phyloP scores from a whole-genome alignment of 768 basidiomycete species.

The Russula sp. region DNA sequence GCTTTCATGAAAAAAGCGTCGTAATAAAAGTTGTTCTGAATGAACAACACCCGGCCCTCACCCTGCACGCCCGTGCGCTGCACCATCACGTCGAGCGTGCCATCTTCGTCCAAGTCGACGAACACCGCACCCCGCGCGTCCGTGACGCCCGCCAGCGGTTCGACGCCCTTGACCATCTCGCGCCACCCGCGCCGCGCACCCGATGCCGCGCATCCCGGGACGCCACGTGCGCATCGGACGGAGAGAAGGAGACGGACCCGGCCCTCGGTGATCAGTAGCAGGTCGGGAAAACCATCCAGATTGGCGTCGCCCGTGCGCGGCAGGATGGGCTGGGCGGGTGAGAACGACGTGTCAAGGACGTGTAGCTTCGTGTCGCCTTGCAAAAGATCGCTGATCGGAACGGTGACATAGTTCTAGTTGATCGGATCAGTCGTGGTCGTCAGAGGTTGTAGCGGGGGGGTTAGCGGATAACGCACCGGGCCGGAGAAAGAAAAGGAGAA shows the following conservation, averaged over 20 bases:
- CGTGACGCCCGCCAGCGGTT: conserved; percentile 53
- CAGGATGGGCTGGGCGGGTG: conserved; percentile 64
- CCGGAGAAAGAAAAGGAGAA: conserved; percentile 57
- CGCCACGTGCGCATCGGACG: conserved; percentile 44
- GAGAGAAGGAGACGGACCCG: conserved; percentile 60
- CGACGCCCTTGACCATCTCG: conserved; percentile 48
- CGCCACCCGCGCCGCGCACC: conserved; percentile 62
- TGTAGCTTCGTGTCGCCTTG: conserved; percentile 45
- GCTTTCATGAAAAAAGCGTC: conserved; percentile 99
- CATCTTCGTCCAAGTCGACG: conserved; percentile 96
- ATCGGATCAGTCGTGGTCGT: not conserved
- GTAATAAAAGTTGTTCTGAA: conserved; percentile 97
- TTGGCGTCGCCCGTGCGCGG: conserved; percentile 85
- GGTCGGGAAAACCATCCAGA: conserved; percentile 90
- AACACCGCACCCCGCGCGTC: conserved; percentile 78
- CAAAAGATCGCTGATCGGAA: conserved; percentile 58
- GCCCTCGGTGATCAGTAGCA: conserved; percentile 52
- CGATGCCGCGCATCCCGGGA: conserved; percentile 43
- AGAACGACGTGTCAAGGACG: conserved; percentile 57
- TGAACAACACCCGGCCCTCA: conserved; percentile 59
- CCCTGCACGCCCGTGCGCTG: conserved; percentile 70
- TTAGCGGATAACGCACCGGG: conserved; percentile 1
- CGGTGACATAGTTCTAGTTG: conserved; percentile 54
- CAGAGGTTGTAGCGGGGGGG: not conserved
- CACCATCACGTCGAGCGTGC: conserved; percentile 85